A percentile compares a stretch with the other conserved stretches of the same genome.
Conservation (phyloP, 345 rosid genomes). For the Syzygium oleosum region DNA sequence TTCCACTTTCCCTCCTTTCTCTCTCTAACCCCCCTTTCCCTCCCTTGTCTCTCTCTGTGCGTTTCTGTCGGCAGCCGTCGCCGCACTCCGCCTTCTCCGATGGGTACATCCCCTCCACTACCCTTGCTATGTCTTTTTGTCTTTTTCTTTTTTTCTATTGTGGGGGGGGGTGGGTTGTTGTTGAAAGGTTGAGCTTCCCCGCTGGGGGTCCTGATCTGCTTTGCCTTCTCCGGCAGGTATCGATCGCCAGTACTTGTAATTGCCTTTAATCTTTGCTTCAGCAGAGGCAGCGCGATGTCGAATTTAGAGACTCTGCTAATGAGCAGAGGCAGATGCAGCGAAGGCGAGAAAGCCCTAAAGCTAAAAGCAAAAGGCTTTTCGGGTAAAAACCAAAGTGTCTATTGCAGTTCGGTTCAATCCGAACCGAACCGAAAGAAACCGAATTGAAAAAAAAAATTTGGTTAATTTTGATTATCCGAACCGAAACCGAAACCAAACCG, state of each 20-base stretch:
- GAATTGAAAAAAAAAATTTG: no score
- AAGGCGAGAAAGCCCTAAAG: no score
- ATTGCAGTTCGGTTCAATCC: no score
- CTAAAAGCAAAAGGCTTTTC: no score
- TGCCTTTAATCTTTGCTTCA: constrained; percentile 87
- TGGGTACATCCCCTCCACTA: constrained; percentile 29
- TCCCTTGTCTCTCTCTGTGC: background rate
- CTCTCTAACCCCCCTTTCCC: background rate
- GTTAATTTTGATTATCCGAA: no score
- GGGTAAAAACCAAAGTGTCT: no score
- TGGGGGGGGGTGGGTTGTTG: background rate
- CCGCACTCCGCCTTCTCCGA: constrained; percentile 33
- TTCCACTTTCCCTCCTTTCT: background rate
- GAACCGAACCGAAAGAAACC: no score
- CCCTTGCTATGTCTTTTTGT: background rate
- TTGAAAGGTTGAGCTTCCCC: background rate
- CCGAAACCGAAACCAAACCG: no score
- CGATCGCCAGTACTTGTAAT: constrained; percentile 92
- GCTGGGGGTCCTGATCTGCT: background rate
- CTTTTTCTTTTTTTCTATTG: background rate
- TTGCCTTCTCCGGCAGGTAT: constrained; percentile 38
- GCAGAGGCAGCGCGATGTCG: constrained; percentile 84
- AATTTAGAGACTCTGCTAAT: constrained; percentile 83
- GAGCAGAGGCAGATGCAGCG: constrained; percentile 90
- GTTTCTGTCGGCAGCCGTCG: constrained; percentile 22